Base-by-base conservation (phyloP, 805 yeast genomes). In the Pichia californica region DNA sequence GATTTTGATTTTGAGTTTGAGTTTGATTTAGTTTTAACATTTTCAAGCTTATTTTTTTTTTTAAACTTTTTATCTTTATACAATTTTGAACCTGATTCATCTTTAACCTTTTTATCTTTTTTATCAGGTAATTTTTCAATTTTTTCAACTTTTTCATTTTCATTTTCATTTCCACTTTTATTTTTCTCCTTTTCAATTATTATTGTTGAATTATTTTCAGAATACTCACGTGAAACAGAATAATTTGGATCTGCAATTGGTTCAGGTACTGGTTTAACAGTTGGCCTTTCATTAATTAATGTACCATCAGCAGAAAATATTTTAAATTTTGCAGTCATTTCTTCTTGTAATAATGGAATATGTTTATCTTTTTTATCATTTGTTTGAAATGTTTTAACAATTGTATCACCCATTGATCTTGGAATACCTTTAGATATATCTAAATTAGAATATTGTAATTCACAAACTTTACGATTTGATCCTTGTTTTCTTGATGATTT, bases 401-500 rank as follows among this genome's bases (percentile, higher is more conserved):
- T 23, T 9, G 44, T 30, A 11, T 31, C 13, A 19, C 46, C 43
- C 7, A 36, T 33, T n/a, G 64, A 57, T 5, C 75, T 80, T 14
- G 83, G 82, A n/a, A 76, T 52, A 0, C 74, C 72, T 11, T 54
- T 54, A 0, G 69, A 55, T 4, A 68, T 54, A 26, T 69, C 71
- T 32, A 76, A 51, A 52, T 73, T 74, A 13, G 61, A 62, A 50
- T 74, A 76, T 30, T 57, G 61, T 1, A 53, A 47, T 14, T 62
- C 62, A 53, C 79, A 74, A 15, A 61, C 19, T 34, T 52, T 56
- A 34, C 36, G 40, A n/a, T n/a, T n/a, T 28, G 33, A 29, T 39
- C 38, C 7, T 32, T 34, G 5, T 25, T 31, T 16, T 25, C 44
- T 33, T 38, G 30, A 15, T 7, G 15, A 4, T 31, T 35, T 45